Percentiles rank a stretch among this genome's conserved stretches.
These are phyloP conservation scores for Metschnikowia arizonensis DNA, from an alignment of 805 yeast species.

Conservation along the genomic window DNA sequence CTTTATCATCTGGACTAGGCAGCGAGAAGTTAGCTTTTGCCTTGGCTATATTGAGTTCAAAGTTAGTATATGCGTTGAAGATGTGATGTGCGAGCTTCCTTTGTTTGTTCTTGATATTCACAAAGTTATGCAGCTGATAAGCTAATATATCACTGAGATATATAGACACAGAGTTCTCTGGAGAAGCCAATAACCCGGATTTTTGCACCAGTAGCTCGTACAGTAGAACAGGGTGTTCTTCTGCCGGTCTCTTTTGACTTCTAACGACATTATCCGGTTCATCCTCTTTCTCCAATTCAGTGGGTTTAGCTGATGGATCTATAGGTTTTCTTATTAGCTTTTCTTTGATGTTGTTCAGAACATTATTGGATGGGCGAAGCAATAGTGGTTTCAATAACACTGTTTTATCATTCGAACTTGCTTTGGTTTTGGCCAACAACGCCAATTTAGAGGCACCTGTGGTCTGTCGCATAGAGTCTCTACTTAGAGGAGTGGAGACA, in stretches of 20 bases:
- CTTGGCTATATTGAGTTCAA: constrained; percentile 34
- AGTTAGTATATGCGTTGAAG: constrained; percentile 41
- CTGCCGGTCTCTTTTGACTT: neutral
- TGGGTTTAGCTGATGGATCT: neutral
- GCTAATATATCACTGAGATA: constrained; percentile 4
- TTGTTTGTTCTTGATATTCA: constrained; percentile 6
- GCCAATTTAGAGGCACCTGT: constrained; percentile 8
- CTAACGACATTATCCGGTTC: neutral
- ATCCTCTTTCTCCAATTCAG: neutral
- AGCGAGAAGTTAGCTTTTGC: constrained; percentile 52
- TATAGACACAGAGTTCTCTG: constrained; percentile 8
- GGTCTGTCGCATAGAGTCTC: neutral
- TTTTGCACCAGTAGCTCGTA: constrained; percentile 8
- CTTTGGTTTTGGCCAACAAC: constrained; percentile 7
- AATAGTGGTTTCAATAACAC: neutral
- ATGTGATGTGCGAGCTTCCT: constrained; percentile 15
- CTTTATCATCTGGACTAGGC: constrained; percentile 82
- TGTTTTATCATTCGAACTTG: neutral
- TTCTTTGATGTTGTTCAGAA: neutral
- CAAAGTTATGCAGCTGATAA: neutral
- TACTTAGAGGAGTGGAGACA: neutral
- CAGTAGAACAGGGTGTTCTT: constrained; percentile 2
- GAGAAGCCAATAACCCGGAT: constrained; percentile 8
- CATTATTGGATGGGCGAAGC: neutral
- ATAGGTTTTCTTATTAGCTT: neutral